A percentile compares a stretch with the other conserved stretches of the same genome.
Conservation (phyloP, 179 eudicot species). For the Gypsophila paniculata region DNA sequence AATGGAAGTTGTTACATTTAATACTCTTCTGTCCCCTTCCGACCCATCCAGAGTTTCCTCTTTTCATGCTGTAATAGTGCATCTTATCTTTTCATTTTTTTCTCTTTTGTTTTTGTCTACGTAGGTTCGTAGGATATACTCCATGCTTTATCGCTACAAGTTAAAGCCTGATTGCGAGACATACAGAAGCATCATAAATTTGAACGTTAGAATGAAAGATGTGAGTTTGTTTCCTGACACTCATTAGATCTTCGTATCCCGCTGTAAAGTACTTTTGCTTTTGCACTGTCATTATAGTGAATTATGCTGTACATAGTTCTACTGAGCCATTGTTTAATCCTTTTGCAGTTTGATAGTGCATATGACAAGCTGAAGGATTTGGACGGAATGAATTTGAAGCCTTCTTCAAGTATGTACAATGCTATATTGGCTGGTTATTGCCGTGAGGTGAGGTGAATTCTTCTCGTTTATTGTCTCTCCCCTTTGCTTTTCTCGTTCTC, state of each 20-base stretch:
- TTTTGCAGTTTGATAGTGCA: conserved; percentile 65
- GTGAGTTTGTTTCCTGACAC: conserved; percentile 44
- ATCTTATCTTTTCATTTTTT: conserved; percentile 12
- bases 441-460: conserved; percentile 58
- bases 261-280: conserved; percentile 3
- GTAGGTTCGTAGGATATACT: conserved; percentile 71
- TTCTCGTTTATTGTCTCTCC: background rate
- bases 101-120: conserved; percentile 4
- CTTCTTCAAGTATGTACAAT: conserved; percentile 67
- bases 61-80: background rate
- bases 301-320: background rate
- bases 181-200: conserved; percentile 63
- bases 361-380: conserved; percentile 57
- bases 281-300: background rate
- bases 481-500: background rate
- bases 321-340: conserved; percentile 15
- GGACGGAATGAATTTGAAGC: conserved; percentile 40
- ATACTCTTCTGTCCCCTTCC: no score
- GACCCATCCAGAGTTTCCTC: no score
- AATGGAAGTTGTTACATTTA: background rate
- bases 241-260: background rate
- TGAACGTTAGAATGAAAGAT: conserved; percentile 74
- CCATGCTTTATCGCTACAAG: conserved; percentile 40
- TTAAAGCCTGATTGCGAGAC: conserved; percentile 60
- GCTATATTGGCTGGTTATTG: conserved; percentile 70